Evolutionary conservation across 805 yeast genomes (phyloP), one percentile per base, ranked within the genome.

Genomic region (Ogataea methylovora): DNA sequence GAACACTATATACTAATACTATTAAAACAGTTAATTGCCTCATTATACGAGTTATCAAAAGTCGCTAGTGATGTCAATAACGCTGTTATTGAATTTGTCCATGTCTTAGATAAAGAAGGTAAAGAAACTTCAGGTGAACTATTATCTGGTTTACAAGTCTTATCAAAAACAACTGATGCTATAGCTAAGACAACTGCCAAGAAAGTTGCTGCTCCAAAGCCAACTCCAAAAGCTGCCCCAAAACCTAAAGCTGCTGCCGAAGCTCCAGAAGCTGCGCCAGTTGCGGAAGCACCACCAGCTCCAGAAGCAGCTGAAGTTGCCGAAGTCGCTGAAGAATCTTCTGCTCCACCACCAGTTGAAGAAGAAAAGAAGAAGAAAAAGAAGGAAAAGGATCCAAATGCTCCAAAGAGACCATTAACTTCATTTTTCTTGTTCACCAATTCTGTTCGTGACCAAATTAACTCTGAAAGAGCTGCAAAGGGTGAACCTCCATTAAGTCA

Each of bases 331-430:
- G 34, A 21, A 5, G 35, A 30, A 11, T 15, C 25, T 17, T 33
- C 48, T 34, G 46, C 33, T 15, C 49, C 20, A 16, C 48, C 41
- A 20, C 46, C 52, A 16, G 45, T 56, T 41, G 66, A 63, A 60
- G 43, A 53, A 45, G 38, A 50, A 29, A 67, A 67, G 56, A 67
- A 64, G 45, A 75, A 72, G 49, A 65, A 62, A 49, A 69, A 66
- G 48, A 63, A 55, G 25, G 67, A 61, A 34, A 67, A 61, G 47
- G 97, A 90, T 60, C 97, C 97, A 34, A 80, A 84, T 51, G 96
- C 95, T 29, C 98, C 98, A 39, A 86, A 84, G 69, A 87, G 87
- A 52, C 97, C 98, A 12, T 67, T 85, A 51, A 87, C 96, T 16
- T 82, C 84, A 29, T 88, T 78, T 64, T 84, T 90, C 58, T 71